phyloP scores from a whole-genome alignment of 2,329 filamentous ascomycete genomes.

The Aspergillus alliaceus region DNA sequence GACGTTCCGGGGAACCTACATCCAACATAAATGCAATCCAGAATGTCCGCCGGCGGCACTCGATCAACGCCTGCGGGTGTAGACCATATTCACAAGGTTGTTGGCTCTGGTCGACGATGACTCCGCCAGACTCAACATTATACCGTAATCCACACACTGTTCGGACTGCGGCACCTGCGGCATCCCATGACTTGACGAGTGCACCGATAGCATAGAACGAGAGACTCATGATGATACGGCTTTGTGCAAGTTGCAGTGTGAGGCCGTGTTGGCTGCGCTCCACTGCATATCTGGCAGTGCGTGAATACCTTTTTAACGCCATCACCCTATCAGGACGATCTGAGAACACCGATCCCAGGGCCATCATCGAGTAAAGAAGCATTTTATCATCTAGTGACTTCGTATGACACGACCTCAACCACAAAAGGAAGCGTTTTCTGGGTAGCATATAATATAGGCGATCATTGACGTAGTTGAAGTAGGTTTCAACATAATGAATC shows the following conservation, averaged over 20 bases:
- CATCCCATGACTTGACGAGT: constrained; percentile 62
- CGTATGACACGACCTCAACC: constrained; percentile 50
- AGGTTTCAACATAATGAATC: constrained; percentile 54
- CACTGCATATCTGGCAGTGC: constrained; percentile 60
- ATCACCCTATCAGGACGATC: constrained; percentile 44
- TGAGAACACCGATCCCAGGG: constrained; percentile 58
- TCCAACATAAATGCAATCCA: constrained; percentile 73
- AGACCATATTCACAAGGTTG: constrained; percentile 57
- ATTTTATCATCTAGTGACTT: constrained; percentile 58
- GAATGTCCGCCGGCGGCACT: constrained; percentile 69
- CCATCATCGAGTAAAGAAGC: constrained; percentile 61
- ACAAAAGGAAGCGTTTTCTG: constrained; percentile 52
- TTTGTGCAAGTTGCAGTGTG: constrained; percentile 66
- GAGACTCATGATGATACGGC: constrained; percentile 64
- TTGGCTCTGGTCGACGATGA: constrained; percentile 48
- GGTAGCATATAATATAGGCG: constrained; percentile 59
- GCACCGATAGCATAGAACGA: constrained; percentile 65
- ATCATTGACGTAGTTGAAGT: constrained; percentile 58
- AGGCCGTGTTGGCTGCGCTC: constrained; percentile 53
- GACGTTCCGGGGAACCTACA: constrained; percentile 38
- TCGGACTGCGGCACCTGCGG: constrained; percentile 62
- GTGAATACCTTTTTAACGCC: constrained; percentile 50
- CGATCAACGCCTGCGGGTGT: constrained; percentile 58
- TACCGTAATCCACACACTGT: constrained; percentile 61
- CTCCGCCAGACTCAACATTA: constrained; percentile 60